These are phyloP conservation scores for Wolfiporia cocos DNA, from an alignment of 1,284 basidiomycete species.

Conservation along the genomic window DNA sequence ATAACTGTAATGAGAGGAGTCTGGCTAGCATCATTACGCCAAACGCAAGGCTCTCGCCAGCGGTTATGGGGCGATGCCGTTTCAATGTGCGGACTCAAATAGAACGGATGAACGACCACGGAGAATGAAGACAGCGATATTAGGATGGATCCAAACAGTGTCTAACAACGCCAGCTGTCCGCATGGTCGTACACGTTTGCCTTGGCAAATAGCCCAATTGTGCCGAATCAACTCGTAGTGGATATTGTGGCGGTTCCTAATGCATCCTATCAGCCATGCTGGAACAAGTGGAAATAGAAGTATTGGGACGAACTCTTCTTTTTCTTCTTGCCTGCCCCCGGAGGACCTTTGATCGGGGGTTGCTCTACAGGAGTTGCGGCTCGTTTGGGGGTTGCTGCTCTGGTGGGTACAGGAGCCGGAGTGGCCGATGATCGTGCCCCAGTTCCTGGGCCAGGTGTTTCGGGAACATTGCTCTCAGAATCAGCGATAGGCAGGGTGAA, in stretches of 20 bases:
- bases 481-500: constrained; percentile 28
- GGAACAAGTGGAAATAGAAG: background rate
- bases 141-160: too few species aligned
- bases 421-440: constrained; percentile 40
- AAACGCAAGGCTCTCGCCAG: too few species aligned
- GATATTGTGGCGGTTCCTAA: constrained; percentile 16
- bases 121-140: too few species aligned
- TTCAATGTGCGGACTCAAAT: too few species aligned
- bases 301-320: constrained; percentile 41
- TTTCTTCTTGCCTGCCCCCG: constrained; percentile 64
- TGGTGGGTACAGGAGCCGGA: constrained; percentile 42
- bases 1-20: too few species aligned
- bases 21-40: too few species aligned
- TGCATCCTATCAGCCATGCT: background rate
- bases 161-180: too few species aligned
- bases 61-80: too few species aligned
- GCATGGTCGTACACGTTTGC: too few species aligned
- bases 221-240: too few species aligned
- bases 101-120: too few species aligned
- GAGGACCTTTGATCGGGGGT: constrained; percentile 35
- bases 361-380: constrained; percentile 38
- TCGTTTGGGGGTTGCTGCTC: constrained; percentile 37
- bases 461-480: constrained; percentile 30
- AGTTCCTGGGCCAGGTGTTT: constrained; percentile 35
- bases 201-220: too few species aligned